Percentiles rank a stretch among this genome's conserved stretches.
Evolutionary conservation across 2,329 filamentous ascomycete genomes (phyloP).

Genomic region (Lizonia empirigonia): DNA sequence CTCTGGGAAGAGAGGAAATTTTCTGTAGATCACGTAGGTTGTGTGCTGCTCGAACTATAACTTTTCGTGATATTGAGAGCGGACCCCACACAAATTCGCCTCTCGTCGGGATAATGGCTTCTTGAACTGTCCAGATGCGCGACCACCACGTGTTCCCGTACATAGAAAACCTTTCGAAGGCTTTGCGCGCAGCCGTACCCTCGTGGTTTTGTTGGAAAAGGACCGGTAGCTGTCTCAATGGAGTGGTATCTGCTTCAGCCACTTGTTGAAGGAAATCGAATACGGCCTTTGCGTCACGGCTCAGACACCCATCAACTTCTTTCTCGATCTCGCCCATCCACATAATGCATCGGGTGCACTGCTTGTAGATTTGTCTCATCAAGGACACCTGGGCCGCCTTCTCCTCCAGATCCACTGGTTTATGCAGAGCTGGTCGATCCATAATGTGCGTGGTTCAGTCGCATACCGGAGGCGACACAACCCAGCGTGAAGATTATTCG

Average conservation of each 20-base stretch:
- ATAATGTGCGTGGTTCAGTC: conserved; percentile 13
- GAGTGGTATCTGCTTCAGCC: neutral
- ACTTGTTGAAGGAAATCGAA: conserved; percentile 22
- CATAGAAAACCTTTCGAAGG: conserved; percentile 22
- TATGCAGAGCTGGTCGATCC: conserved; percentile 41
- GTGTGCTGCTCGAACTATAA: conserved; percentile 5
- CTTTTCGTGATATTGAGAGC: conserved; percentile 8
- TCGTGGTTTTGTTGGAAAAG: conserved; percentile 9
- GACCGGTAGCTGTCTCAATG: neutral
- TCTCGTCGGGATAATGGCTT: conserved; percentile 20
- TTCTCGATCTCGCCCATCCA: conserved; percentile 32
- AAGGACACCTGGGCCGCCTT: conserved; percentile 30
- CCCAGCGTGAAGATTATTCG: conserved; percentile 23
- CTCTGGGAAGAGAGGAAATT: neutral
- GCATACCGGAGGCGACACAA: conserved; percentile 23
- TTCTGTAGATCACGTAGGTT: conserved; percentile 7
- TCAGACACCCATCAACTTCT: neutral
- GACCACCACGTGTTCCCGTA: conserved; percentile 29
- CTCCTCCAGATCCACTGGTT: conserved; percentile 33
- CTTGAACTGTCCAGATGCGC: conserved; percentile 29
- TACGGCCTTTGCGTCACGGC: conserved; percentile 12
- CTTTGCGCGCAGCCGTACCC: conserved; percentile 11
- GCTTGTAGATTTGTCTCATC: conserved; percentile 37
- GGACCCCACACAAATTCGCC: conserved; percentile 21
- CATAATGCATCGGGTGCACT: conserved; percentile 25